Evolutionary conservation across 352 stramenopile species (phyloP), one percentile per base, ranked within the genome.

Genomic region (Pythium brassicae): DNA sequence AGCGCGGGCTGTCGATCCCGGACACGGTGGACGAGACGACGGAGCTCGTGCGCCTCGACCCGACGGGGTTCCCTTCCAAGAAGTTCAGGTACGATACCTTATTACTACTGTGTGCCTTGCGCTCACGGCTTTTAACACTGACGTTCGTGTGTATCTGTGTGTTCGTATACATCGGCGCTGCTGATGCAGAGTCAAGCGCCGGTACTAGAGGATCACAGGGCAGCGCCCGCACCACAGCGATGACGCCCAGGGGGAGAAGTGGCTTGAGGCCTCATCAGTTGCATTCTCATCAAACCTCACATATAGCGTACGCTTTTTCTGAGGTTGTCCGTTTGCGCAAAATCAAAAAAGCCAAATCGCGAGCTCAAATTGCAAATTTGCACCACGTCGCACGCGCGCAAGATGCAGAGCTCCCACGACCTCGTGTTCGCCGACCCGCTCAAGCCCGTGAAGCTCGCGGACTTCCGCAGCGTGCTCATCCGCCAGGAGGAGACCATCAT

Each of bases 401-500:
- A n/a, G n/a, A 86, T 83, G 64, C 75, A 89, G 58, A 84, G 73
- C 68, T 74, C 76, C 29, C 75, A 87, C 62, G 58, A 72, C 57
- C 57, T 87, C 48, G 71, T 89, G 50, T 87, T 89, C 61, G 66
- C 64, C 53, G 78, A 91, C 53, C 73, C 78, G 39, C 61, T 75
- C 26, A 83, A 83, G 63, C 80, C 82, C 39, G 80, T 95, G 55
- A 83, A 88, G 55, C 75, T 95, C 14, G 83, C 92, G 51, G 83
- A 95, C 71, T 93, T 92, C 57, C 85, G 85, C 63, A 95, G 93
- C 71, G 78, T 90, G 56, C 78, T 95, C 47, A 95, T 95, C 50
- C 83, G 85, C 23, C 87, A 96, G 66, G 93, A 99, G 71, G 97
- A 99, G 78, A 99, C 97, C 1, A 99, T 99, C 67, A 99, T 99